Percentiles rank a stretch among this genome's conserved stretches.
phyloP scores from a whole-genome alignment of 495 filamentous ascomycete genomes.

The Hypoxylon cercidicola region DNA sequence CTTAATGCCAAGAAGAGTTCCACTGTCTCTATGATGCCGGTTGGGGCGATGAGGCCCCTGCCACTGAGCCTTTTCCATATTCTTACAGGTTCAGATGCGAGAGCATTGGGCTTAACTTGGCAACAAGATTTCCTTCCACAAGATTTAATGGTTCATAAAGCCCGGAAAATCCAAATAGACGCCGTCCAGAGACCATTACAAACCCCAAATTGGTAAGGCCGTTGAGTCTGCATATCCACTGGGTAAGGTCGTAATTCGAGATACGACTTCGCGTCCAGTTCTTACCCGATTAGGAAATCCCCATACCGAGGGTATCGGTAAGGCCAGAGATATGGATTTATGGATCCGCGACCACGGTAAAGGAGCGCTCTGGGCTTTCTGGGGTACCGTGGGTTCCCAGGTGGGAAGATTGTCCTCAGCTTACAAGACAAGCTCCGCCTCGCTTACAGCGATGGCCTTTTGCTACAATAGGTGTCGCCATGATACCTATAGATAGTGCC shows the following conservation, averaged over 20 bases:
- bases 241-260: neutral
- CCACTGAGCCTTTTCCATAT: conserved; percentile 25
- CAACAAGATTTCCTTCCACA: conserved; percentile 1
- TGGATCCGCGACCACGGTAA: conserved; percentile 4
- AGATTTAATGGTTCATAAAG: conserved; percentile 7
- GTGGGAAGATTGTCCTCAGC: neutral
- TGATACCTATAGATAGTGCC: no score
- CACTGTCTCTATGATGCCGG: conserved; percentile 1
- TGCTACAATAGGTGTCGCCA: no score
- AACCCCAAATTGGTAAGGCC: conserved; percentile 5
- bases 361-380: conserved; percentile 2
- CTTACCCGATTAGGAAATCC: conserved; percentile 18
- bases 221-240: neutral
- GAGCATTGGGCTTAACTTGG: conserved; percentile 3
- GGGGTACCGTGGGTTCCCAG: neutral
- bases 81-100: neutral
- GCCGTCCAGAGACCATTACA: neutral
- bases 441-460: conserved; percentile 2
- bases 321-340: neutral
- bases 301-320: conserved; percentile 11
- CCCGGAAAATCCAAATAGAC: neutral
- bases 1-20: conserved; percentile 10
- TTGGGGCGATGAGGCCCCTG: conserved; percentile 9
- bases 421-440: conserved; percentile 1
- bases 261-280: conserved; percentile 7